Evolutionary conservation across 495 filamentous ascomycete genomes (phyloP), one percentile per base, ranked within the genome.

Genomic region (Apodospora peruviana): DNA sequence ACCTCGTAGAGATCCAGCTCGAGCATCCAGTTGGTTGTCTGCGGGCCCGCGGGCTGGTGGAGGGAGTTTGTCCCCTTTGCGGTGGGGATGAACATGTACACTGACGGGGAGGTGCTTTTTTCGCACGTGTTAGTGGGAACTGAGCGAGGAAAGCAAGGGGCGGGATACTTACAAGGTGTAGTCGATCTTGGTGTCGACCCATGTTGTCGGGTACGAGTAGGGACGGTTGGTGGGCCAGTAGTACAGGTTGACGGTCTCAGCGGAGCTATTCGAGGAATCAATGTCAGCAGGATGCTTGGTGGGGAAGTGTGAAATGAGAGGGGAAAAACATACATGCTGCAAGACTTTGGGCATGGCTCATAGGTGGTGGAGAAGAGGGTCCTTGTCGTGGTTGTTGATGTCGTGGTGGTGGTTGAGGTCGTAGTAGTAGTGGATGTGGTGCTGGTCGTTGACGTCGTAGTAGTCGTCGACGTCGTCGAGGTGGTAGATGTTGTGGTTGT

Each of bases 51-150:
- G 7, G 52, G 32, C 14, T 44, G 18, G 45, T 55, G 51, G 5
- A 36, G 17, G 11, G 59, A 45, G 50, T 67, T 65, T 56, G 40
- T 59, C 48, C 61, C 64, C 12, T 39, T 42, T 1, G 58, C 57
- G 16, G 59, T 60, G 20, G 55, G 58, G 38, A 72, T 56, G 18
- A 62, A 29, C 44, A 72, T 51, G 48, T 72, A 72, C 17, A 70
- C 61, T 9, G 65, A 68, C 0, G 68, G 68, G 7, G 65, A 72
- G 17, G 65, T 66, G 51, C 66, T 69, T 38, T 25, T 23, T 20
- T 17, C 3, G 27, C 14, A 32, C 17, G 11, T 44, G 48, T 49
- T 40, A 49, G 44, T 23, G 8, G n/a, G 19, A 14, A 7, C 12
- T 50, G 1, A 21, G 20, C 16, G 14, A 17, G 37, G 16, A 21